Evolutionary conservation across 305 asterid species (phyloP).

Genomic region (Solanum aculeatissimum): DNA sequence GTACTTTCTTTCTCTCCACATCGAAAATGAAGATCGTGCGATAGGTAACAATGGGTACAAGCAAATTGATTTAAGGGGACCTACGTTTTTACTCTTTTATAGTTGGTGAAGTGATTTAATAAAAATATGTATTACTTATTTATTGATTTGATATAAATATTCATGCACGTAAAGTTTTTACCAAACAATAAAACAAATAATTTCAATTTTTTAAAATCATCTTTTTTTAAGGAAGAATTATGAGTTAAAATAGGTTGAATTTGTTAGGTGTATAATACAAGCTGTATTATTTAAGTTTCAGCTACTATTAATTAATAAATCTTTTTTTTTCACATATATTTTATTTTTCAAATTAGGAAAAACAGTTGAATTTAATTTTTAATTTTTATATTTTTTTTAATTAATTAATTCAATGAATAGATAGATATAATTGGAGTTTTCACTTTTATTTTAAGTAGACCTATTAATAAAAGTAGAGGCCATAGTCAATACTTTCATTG

Average conservation of each 20-base stretch:
- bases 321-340: background rate
- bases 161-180: background rate
- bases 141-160: background rate
- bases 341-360: conserved; percentile 17
- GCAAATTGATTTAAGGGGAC: background rate
- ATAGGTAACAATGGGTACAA: background rate
- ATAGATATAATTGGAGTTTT: conserved; percentile 1
- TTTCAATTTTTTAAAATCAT: background rate
- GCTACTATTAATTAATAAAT: background rate
- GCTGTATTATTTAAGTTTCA: background rate
- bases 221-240: background rate
- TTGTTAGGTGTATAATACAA: background rate
- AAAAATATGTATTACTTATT: background rate
- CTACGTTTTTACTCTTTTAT: background rate
- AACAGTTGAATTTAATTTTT: background rate
- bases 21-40: background rate
- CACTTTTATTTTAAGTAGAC: conserved; percentile 9
- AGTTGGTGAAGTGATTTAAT: background rate
- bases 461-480: background rate
- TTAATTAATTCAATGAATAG: background rate
- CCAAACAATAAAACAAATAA: background rate
- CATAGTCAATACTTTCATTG: background rate
- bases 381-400: background rate
- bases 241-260: background rate
- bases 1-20: background rate